Evolutionary conservation across 306 rosid genomes (phyloP).

Genomic region (Cicer chorassanicum): DNA sequence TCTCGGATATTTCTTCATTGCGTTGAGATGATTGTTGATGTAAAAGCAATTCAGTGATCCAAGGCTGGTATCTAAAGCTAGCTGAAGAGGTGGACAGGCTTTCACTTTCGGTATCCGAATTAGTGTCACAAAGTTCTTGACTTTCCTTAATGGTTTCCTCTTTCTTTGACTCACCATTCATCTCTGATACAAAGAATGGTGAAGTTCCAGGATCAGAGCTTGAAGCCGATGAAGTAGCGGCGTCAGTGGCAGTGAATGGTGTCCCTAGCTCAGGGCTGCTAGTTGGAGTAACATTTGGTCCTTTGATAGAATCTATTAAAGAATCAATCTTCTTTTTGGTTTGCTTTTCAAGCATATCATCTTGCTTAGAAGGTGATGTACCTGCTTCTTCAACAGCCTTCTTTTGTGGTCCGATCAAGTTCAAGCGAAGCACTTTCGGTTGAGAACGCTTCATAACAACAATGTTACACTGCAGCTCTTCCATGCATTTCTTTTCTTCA

Average conservation of each 20-base stretch:
- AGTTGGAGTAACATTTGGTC: slow-evolving; percentile 84
- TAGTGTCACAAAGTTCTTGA: slow-evolving; percentile 64
- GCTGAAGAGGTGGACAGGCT: slow-evolving; percentile 70
- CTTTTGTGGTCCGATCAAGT: slow-evolving; percentile 74
- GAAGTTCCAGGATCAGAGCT: slow-evolving; percentile 97
- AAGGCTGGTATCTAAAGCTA: slow-evolving; percentile 88
- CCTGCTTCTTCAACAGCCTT: slow-evolving; percentile 61
- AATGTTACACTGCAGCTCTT: slow-evolving; percentile 95
- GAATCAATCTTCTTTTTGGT: slow-evolving; percentile 57
- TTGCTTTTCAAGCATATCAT: slow-evolving; percentile 58
- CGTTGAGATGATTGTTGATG: slow-evolving; percentile 59
- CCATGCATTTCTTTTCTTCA: slow-evolving; percentile 96
- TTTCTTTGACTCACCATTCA: slow-evolving; percentile 69
- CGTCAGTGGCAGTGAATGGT: slow-evolving; percentile 88
- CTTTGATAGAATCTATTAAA: slow-evolving; percentile 59
- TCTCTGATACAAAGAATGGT: slow-evolving; percentile 74
- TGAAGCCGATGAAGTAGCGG: slow-evolving; percentile 87
- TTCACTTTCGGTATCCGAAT: slow-evolving; percentile 88
- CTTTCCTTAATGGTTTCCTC: slow-evolving; percentile 67
- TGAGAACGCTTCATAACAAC: slow-evolving; percentile 94
- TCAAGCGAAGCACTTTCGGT: slow-evolving; percentile 93
- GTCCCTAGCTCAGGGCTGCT: slow-evolving; percentile 99
- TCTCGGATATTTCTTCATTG: slow-evolving; percentile 58
- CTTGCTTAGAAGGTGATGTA: slow-evolving; percentile 58
- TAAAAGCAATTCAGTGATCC: slow-evolving; percentile 74